These are phyloP conservation scores for Scutellaria galericulata DNA, from an alignment of 257 asterid genomes.

Conservation along the genomic window DNA sequence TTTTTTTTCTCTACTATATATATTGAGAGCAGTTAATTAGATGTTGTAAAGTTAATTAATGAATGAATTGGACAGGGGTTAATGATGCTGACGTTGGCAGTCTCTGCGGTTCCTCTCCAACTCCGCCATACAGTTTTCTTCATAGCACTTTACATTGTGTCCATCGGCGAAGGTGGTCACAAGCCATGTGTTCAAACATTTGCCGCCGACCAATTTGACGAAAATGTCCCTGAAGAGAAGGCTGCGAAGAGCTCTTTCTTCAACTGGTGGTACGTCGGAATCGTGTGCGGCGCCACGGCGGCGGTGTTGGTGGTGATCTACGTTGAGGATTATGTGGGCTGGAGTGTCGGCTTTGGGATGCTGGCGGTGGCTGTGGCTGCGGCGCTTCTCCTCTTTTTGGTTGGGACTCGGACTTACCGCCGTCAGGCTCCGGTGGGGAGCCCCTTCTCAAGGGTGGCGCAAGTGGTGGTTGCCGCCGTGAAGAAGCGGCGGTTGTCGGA, in stretches of 20 bases:
- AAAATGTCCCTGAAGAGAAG: conserved; percentile 47
- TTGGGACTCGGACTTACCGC: conserved; percentile 52
- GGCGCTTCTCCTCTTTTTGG: conserved; percentile 53
- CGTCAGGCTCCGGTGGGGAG: conserved; percentile 63
- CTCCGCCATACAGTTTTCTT: conserved; percentile 55
- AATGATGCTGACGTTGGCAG: conserved; percentile 51
- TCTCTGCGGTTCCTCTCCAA: conserved; percentile 37
- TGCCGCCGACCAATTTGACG: conserved; percentile 80
- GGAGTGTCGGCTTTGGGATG: conserved; percentile 64
- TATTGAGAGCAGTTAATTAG: too few species aligned
- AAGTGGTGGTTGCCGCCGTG: conserved; percentile 64
- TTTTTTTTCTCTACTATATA: too few species aligned
- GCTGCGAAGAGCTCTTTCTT: conserved; percentile 66
- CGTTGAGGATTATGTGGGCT: conserved; percentile 64
- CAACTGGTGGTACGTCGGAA: conserved; percentile 88
- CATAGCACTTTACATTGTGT: conserved; percentile 55
- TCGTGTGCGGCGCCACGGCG: conserved; percentile 60
- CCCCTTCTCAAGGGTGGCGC: conserved; percentile 77
- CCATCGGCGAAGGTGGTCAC: conserved; percentile 79
- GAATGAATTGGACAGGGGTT: conserved; percentile 45
- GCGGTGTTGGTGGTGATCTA: conserved; percentile 66
- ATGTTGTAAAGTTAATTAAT: background rate
- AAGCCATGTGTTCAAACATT: conserved; percentile 79
- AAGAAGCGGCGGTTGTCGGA: conserved; percentile 50
- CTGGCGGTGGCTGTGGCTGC: conserved; percentile 54